A percentile compares a stretch with the other conserved stretches of the same genome.
Conservation (phyloP, 352 stramenopile genomes). For the Globisporangium barbulae region DNA sequence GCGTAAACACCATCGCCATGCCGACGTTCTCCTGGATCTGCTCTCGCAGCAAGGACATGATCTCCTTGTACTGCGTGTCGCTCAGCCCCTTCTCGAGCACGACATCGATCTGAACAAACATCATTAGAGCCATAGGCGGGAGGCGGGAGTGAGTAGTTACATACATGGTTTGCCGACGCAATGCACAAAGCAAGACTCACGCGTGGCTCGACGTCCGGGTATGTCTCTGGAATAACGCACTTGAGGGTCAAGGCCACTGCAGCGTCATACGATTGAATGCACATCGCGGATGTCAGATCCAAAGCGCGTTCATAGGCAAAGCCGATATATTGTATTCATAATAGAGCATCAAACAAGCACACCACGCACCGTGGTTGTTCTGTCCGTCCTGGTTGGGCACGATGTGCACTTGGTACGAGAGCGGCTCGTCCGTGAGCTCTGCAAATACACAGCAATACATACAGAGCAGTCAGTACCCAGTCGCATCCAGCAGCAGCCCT, state of each 20-base stretch:
- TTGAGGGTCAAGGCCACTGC: slow-evolving; percentile 72
- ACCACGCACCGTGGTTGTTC: slow-evolving; percentile 67
- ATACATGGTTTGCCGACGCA: background rate
- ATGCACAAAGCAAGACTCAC: slow-evolving; percentile 19
- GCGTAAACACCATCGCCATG: slow-evolving; percentile 87
- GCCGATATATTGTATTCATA: background rate
- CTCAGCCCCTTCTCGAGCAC: slow-evolving; percentile 76
- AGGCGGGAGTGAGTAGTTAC: background rate
- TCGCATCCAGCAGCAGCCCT: background rate
- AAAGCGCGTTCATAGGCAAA: background rate
- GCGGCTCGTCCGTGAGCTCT: slow-evolving; percentile 78
- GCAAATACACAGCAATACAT: background rate
- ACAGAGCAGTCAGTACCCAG: slow-evolving; percentile 1
- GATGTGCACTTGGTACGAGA: slow-evolving; percentile 74
- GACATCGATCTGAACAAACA: slow-evolving; percentile 50
- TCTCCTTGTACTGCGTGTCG: slow-evolving; percentile 77
- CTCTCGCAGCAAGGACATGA: slow-evolving; percentile 54
- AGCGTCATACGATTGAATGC: background rate
- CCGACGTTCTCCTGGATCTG: slow-evolving; percentile 80
- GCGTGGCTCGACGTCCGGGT: slow-evolving; percentile 69
- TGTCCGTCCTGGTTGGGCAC: slow-evolving; percentile 83
- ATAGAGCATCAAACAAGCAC: background rate
- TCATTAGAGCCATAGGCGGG: background rate
- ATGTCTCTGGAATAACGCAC: slow-evolving; percentile 73
- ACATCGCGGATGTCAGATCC: background rate